Evolutionary conservation across 2,329 filamentous ascomycete species (phyloP).

Genomic region (Didymella lethalis): DNA sequence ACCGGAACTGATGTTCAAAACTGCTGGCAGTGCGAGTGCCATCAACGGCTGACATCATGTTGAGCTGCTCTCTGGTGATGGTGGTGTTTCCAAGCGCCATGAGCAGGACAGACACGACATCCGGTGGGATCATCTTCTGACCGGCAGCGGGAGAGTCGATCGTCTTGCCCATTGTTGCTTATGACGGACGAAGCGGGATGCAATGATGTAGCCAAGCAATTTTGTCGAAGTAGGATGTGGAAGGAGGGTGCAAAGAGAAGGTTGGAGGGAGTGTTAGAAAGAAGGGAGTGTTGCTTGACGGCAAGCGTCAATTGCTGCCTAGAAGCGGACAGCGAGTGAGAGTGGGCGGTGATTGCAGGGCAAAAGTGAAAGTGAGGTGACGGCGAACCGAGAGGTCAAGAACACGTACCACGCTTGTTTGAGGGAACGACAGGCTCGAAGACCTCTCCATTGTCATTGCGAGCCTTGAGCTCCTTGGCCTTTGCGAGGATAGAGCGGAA

Average conservation of each 20-base stretch:
- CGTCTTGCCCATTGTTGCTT: constrained; percentile 29
- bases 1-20: constrained; percentile 42
- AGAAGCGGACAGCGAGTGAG: constrained; percentile 5
- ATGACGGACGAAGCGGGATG: not conserved
- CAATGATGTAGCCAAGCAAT: not conserved
- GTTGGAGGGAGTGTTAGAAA: not conserved
- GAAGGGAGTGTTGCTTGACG: not conserved
- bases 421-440: constrained; percentile 28
- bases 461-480: constrained; percentile 30
- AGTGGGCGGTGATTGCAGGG: not conserved
- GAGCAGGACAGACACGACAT: constrained; percentile 38
- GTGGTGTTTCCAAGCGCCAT: constrained; percentile 31
- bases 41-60: constrained; percentile 43
- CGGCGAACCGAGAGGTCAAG: not conserved
- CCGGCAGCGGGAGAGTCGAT: constrained; percentile 7
- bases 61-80: constrained; percentile 31
- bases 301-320: constrained; percentile 6
- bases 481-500: constrained; percentile 25
- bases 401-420: constrained; percentile 33
- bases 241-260: not conserved
- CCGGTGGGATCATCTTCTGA: constrained; percentile 33
- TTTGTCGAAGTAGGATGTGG: not conserved
- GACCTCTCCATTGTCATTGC: constrained; percentile 23
- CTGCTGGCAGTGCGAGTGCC: constrained; percentile 31
- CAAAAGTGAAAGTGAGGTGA: constrained; percentile 13